phyloP scores from a whole-genome alignment of 202 grass and related monocot genomes.

The Carex sylvatica region DNA sequence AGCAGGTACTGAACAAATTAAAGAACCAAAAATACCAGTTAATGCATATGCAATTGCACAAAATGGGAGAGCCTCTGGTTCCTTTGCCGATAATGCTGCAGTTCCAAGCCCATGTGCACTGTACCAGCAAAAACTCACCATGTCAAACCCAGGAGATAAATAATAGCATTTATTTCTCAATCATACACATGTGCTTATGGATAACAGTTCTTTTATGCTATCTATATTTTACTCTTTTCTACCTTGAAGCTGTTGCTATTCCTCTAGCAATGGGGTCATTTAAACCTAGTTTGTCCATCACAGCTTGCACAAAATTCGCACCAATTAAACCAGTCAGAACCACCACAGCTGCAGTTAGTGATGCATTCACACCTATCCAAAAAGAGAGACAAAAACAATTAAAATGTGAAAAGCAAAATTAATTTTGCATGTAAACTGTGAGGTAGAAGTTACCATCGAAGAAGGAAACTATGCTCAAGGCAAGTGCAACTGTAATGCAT shows the following conservation, averaged over 20 bases:
- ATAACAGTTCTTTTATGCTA: not conserved
- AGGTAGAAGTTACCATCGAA: slow-evolving; percentile 63
- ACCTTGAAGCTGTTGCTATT: slow-evolving; percentile 94
- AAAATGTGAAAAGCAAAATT: not conserved
- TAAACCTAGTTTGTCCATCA: slow-evolving; percentile 77
- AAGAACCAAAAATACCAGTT: slow-evolving; percentile 68
- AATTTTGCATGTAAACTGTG: not conserved
- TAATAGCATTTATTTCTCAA: not conserved
- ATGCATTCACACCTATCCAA: slow-evolving; percentile 64
- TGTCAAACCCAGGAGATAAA: slow-evolving; percentile 9
- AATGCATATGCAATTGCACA: slow-evolving; percentile 86
- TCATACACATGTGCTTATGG: not conserved
- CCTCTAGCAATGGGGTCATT: slow-evolving; percentile 86
- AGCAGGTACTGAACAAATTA: slow-evolving; percentile 70
- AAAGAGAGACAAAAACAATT: not conserved
- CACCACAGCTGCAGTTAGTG: slow-evolving; percentile 83
- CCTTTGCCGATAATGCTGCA: slow-evolving; percentile 85
- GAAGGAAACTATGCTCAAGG: slow-evolving; percentile 92
- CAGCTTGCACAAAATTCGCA: slow-evolving; percentile 86
- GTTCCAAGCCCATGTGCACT: slow-evolving; percentile 93
- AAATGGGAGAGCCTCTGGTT: slow-evolving; percentile 84
- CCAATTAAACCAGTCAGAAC: slow-evolving; percentile 88
- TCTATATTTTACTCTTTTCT: slow-evolving; percentile 14
- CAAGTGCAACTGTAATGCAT: slow-evolving; percentile 94
- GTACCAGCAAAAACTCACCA: slow-evolving; percentile 5